Evolutionary conservation across 75 land plant genomes (phyloP).

Genomic region (Pinus tabuliformis): DNA sequence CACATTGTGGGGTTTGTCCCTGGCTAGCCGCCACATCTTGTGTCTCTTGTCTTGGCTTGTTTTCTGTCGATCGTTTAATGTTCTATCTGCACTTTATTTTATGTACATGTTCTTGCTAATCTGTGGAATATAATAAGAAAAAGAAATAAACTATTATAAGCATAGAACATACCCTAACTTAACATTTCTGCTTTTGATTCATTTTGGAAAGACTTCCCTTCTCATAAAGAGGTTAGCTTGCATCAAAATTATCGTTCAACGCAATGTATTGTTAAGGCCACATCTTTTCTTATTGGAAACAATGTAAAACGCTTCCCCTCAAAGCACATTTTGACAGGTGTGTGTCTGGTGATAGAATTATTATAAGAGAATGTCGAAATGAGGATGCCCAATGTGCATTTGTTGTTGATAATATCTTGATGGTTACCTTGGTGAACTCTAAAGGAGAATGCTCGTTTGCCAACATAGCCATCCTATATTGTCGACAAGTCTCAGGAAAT

Average conservation of each 20-base stretch:
- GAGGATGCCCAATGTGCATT: conserved; percentile 95
- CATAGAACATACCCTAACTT: too few relatives aligned
- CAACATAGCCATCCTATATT: conserved; percentile 78
- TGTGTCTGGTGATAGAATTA: conserved; percentile 73
- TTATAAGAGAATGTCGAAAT: conserved; percentile 80
- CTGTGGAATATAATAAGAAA: too few relatives aligned
- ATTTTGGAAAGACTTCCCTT: too few relatives aligned
- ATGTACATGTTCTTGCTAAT: too few relatives aligned
- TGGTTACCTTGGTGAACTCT: conserved; percentile 39
- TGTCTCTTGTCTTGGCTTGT: too few relatives aligned
- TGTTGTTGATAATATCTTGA: conserved; percentile 85
- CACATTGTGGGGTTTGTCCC: too few relatives aligned
- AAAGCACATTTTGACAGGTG: conserved; percentile 68
- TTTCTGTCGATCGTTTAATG: too few relatives aligned
- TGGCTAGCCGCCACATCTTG: too few relatives aligned
- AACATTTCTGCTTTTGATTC: too few relatives aligned
- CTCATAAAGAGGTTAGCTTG: conserved; percentile 57
- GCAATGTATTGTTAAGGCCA: conserved; percentile 93
- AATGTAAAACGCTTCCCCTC: conserved; percentile 59
- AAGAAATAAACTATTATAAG: too few relatives aligned
- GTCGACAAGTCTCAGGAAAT: conserved; percentile 95
- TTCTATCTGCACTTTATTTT: too few relatives aligned
- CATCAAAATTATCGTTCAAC: conserved; percentile 94
- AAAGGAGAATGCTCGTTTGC: conserved; percentile 43
- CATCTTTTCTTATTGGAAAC: conserved; percentile 67